Conservation (phyloP, 169 alveolate genomes). For the Besnoitia besnoiti region DNA sequence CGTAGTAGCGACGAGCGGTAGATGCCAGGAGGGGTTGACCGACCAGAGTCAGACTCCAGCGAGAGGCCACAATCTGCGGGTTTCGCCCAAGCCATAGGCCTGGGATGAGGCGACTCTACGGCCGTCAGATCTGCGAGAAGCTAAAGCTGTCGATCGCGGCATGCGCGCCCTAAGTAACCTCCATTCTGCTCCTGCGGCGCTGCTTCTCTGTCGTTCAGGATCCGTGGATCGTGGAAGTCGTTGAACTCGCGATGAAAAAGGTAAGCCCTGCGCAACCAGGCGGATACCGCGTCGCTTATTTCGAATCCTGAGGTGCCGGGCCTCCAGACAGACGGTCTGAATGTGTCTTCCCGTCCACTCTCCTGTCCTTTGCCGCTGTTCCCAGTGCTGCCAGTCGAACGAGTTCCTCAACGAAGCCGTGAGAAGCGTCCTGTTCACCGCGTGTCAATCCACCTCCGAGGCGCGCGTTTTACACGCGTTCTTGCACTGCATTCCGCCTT, state of each 20-base stretch:
- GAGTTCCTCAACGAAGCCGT: constrained; percentile 37
- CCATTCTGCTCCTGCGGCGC: no score
- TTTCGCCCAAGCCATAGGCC: no score
- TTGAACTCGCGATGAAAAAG: constrained; percentile 21
- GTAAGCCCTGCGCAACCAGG: no score
- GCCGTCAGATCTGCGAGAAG: no score
- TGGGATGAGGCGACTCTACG: no score
- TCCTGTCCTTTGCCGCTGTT: neutral
- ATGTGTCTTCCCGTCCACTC: neutral
- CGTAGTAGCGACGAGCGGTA: no score
- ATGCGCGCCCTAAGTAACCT: neutral
- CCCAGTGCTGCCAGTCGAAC: constrained; percentile 36
- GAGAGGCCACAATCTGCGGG: no score
- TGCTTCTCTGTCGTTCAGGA: neutral
- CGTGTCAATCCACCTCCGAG: constrained; percentile 26
- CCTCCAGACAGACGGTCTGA: neutral
- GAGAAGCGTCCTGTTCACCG: neutral
- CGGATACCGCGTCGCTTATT: no score
- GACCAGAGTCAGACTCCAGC: no score
- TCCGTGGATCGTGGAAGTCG: neutral
- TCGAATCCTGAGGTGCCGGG: no score
- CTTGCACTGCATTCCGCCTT: constrained; percentile 18
- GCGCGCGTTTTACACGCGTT: neutral
- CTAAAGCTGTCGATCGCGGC: neutral
- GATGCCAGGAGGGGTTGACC: no score